phyloP scores from a whole-genome alignment of 1,284 basidiomycete genomes.

The Trichosporon ovoides region DNA sequence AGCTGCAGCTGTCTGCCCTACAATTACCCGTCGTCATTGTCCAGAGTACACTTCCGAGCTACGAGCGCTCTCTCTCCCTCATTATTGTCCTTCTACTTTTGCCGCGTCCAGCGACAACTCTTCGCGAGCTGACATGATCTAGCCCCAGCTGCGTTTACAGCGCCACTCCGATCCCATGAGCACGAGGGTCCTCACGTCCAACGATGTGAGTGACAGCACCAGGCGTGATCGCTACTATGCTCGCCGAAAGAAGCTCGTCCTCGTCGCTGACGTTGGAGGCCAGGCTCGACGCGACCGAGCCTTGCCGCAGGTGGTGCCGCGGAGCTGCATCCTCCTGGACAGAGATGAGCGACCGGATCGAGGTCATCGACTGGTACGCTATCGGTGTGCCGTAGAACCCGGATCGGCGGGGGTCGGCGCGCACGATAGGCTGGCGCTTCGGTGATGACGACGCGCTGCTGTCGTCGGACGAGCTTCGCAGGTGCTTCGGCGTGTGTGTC shows the following conservation, averaged over 20 bases:
- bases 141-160: not conserved
- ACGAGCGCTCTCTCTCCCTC: too few relatives aligned
- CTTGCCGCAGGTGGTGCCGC: slow-evolving; percentile 7
- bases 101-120: too few relatives aligned
- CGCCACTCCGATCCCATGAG: slow-evolving; percentile 19
- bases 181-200: slow-evolving; percentile 11
- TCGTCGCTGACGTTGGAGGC: slow-evolving; percentile 40
- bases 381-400: slow-evolving; percentile 34
- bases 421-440: slow-evolving; percentile 28
- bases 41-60: too few relatives aligned
- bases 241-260: slow-evolving; percentile 34
- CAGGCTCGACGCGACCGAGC: slow-evolving; percentile 6
- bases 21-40: too few relatives aligned
- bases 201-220: slow-evolving; percentile 18
- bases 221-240: slow-evolving; percentile 36
- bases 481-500: not conserved
- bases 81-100: not conserved
- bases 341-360: not conserved
- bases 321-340: not conserved
- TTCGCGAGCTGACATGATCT: not conserved
- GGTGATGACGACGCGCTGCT: not conserved
- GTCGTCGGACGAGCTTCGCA: not conserved
- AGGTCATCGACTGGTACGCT: not conserved
- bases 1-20: too few relatives aligned
- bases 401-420: slow-evolving; percentile 35